Evolutionary conservation across 352 stramenopile genomes (phyloP).

Genomic region (Globisporangium orthogonon): DNA sequence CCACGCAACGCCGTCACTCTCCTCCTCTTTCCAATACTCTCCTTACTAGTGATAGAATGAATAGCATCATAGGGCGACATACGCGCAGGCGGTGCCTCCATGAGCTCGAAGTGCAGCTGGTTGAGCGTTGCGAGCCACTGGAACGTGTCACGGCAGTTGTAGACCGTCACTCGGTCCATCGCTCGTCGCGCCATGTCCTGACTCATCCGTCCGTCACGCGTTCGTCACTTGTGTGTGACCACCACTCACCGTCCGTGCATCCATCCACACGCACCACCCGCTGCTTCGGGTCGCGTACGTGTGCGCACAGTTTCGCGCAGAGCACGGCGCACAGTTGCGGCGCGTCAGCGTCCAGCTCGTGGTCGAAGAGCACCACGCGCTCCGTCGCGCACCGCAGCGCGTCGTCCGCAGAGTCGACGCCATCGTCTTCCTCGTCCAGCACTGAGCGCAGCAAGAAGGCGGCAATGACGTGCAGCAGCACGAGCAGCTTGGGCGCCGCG

Average conservation of each 20-base stretch:
- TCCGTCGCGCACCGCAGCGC: constrained; percentile 13
- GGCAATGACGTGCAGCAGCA: constrained; percentile 51
- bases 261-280: constrained; percentile 6
- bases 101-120: constrained; percentile 57
- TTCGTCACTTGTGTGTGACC: neutral
- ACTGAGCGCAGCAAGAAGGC: constrained; percentile 36
- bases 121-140: constrained; percentile 74
- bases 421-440: constrained; percentile 2
- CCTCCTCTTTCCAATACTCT: neutral
- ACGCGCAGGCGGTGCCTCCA: constrained; percentile 41
- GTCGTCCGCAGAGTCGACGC: too few relatives aligned
- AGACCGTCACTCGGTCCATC: constrained; percentile 32
- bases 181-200: constrained; percentile 9
- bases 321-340: constrained; percentile 23
- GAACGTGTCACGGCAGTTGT: constrained; percentile 56
- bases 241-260: too few relatives aligned
- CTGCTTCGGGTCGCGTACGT: constrained; percentile 4
- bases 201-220: neutral
- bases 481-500: constrained; percentile 29
- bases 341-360: constrained; percentile 39
- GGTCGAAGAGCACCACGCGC: constrained; percentile 59
- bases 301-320: constrained; percentile 6
- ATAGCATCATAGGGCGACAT: constrained; percentile 6
- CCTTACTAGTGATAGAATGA: neutral
- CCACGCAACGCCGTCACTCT: neutral